Conservation (phyloP, 2,329 filamentous ascomycete genomes). For the Decorospora gaudefroyi region DNA sequence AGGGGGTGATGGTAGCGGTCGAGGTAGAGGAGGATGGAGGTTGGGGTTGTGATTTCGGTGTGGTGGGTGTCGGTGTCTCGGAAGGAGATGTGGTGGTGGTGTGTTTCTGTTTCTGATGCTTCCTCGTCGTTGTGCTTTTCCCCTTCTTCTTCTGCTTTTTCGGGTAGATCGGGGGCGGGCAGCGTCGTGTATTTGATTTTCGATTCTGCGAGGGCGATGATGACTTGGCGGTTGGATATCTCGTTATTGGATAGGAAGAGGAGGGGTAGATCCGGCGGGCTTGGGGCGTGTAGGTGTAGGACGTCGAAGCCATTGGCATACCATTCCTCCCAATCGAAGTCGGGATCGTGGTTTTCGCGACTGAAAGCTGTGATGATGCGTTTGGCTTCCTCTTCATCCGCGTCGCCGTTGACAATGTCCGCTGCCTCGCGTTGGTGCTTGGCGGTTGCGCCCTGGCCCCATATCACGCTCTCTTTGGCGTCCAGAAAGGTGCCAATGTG, state of each 20-base stretch:
- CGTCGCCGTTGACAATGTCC: constrained; percentile 70
- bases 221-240: constrained; percentile 40
- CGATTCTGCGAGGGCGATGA: constrained; percentile 37
- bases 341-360: constrained; percentile 72
- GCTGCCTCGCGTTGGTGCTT: constrained; percentile 67
- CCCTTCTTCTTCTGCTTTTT: too few relatives aligned
- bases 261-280: constrained; percentile 43
- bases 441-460: constrained; percentile 84
- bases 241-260: constrained; percentile 45
- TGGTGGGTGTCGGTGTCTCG: constrained; percentile 44
- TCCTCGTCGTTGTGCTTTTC: too few relatives aligned
- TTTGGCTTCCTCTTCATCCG: constrained; percentile 65
- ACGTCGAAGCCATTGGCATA: constrained; percentile 89
- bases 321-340: constrained; percentile 72
- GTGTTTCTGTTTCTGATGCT: constrained; percentile 24
- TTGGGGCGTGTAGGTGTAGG: constrained; percentile 58
- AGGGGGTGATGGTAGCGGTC: constrained; percentile 39
- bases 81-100: constrained; percentile 32
- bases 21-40: constrained; percentile 42
- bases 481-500: constrained; percentile 84
- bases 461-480: constrained; percentile 68
- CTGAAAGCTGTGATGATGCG: constrained; percentile 79
- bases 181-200: constrained; percentile 28
- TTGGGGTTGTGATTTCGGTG: constrained; percentile 35
- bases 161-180: too few relatives aligned